phyloP scores from a whole-genome alignment of 2,329 filamentous ascomycete species.

The Emericellopsis cladophorae region DNA sequence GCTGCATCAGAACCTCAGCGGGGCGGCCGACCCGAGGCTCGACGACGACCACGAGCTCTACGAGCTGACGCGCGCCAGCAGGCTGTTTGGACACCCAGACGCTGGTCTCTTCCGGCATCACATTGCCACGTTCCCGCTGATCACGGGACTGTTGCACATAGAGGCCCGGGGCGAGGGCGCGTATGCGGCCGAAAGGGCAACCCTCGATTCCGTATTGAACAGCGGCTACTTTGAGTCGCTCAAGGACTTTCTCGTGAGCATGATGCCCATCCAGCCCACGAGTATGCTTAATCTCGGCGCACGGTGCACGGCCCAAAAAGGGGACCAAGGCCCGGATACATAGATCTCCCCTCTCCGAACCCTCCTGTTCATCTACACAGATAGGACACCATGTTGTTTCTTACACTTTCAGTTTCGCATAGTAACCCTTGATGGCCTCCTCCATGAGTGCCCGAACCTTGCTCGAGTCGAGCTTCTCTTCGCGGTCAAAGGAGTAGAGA shows the following conservation, averaged over 20 bases:
- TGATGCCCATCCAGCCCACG: not conserved
- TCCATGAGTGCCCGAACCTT: slow-evolving; percentile 47
- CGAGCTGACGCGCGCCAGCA: not conserved
- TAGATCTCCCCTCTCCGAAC: too few relatives aligned
- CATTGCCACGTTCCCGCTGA: slow-evolving; percentile 1
- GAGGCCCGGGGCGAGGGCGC: too few relatives aligned
- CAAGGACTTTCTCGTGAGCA: slow-evolving; percentile 2
- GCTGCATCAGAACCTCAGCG: not conserved
- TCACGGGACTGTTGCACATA: slow-evolving; percentile 1
- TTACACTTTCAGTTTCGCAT: slow-evolving; percentile 11
- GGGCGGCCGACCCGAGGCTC: not conserved
- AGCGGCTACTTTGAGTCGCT: not conserved
- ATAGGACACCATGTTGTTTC: too few relatives aligned
- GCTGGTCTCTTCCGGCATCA: slow-evolving; percentile 1
- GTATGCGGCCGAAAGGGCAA: not conserved
- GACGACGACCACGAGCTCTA: not conserved
- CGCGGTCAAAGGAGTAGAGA: slow-evolving; percentile 48
- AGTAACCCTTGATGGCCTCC: slow-evolving; percentile 34
- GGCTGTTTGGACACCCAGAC: slow-evolving; percentile 1
- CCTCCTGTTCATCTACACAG: too few relatives aligned
- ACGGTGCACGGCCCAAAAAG: too few relatives aligned
- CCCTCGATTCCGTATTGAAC: not conserved
- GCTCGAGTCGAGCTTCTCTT: slow-evolving; percentile 44
- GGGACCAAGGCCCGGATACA: too few relatives aligned
- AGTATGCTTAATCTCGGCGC: too few relatives aligned